These are phyloP conservation scores for Scheffersomyces insectosa DNA, from an alignment of 1,139 yeast species.

Conservation along the genomic window DNA sequence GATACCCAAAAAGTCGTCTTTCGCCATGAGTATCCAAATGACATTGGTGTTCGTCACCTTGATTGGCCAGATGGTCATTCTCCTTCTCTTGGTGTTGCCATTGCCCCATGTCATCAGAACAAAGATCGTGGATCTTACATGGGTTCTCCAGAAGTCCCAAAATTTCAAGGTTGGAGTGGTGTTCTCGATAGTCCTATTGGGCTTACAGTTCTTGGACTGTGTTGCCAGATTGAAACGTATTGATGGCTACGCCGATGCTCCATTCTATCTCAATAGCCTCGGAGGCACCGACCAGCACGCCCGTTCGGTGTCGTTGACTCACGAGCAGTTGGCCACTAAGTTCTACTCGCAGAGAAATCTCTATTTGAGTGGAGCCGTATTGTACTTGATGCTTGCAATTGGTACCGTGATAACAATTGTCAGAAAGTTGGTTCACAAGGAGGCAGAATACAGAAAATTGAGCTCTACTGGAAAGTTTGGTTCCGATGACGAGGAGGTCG, in stretches of 20 bases:
- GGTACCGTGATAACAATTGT: constrained; percentile 58
- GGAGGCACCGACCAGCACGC: constrained; percentile 9
- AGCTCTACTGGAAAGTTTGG: constrained; percentile 15
- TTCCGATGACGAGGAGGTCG: constrained; percentile 30
- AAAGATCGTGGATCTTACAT: constrained; percentile 41
- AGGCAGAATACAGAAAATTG: constrained; percentile 39
- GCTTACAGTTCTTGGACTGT: constrained; percentile 62
- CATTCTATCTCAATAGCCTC: constrained; percentile 21
- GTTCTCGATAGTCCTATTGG: constrained; percentile 48
- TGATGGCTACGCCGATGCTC: constrained; percentile 22
- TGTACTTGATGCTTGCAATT: constrained; percentile 60
- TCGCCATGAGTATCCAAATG: constrained; percentile 49
- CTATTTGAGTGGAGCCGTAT: constrained; percentile 69
- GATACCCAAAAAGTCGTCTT: not conserved
- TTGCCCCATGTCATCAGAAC: constrained; percentile 58
- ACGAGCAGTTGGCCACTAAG: constrained; percentile 51
- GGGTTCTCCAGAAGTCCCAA: constrained; percentile 31
- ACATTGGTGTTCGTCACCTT: constrained; percentile 45
- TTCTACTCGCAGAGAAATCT: constrained; percentile 72
- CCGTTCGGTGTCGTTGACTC: constrained; percentile 19
- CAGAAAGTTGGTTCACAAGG: constrained; percentile 59
- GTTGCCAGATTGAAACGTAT: constrained; percentile 45
- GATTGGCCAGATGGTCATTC: constrained; percentile 52
- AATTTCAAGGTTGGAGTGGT: constrained; percentile 52
- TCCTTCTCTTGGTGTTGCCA: constrained; percentile 59